A percentile compares a stretch with the other conserved stretches of the same genome.
Conservation (phyloP, 225 moss, liverwort and hornwort species). For the Pseudisothecium myosuroides region DNA sequence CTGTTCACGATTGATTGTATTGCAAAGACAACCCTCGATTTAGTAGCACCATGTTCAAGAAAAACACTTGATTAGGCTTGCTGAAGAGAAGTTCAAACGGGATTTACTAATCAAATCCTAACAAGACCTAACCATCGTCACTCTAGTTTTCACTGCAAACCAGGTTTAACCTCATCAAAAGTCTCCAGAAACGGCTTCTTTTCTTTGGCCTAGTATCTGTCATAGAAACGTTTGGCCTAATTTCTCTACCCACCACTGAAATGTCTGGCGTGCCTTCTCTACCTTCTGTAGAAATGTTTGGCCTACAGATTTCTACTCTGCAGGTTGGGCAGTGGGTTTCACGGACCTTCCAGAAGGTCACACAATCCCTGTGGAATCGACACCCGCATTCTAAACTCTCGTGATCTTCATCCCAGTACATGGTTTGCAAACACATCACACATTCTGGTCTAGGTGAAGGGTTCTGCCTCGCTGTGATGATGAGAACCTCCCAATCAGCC, state of each 20-base stretch:
- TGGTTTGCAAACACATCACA: not conserved
- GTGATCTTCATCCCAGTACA: rapidly evolving
- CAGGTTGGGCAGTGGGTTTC: not conserved
- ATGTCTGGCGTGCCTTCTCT: too few species aligned
- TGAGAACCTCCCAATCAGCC: not conserved
- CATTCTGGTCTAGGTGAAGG: not conserved
- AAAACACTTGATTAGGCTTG: not conserved
- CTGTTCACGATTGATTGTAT: not conserved
- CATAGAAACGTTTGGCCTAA: not conserved
- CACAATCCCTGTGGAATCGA: not conserved
- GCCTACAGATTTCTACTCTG: not conserved
- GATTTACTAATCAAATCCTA: not conserved
- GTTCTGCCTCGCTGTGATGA: not conserved
- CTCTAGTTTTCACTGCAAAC: not conserved
- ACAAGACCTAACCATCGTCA: too few species aligned
- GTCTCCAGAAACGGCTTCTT: not conserved
- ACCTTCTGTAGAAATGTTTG: not conserved
- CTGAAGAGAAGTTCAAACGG: not conserved
- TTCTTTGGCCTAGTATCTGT: too few species aligned
- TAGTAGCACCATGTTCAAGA: not conserved
- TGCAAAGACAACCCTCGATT: not conserved
- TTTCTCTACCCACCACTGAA: not conserved
- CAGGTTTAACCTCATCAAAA: too few species aligned
- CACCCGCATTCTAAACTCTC: not conserved
- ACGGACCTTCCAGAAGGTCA: not conserved